Percentiles rank a stretch among this genome's conserved stretches.
Evolutionary conservation across 768 basidiomycete genomes (phyloP).

Genomic region (Boletus reticuloceps): DNA sequence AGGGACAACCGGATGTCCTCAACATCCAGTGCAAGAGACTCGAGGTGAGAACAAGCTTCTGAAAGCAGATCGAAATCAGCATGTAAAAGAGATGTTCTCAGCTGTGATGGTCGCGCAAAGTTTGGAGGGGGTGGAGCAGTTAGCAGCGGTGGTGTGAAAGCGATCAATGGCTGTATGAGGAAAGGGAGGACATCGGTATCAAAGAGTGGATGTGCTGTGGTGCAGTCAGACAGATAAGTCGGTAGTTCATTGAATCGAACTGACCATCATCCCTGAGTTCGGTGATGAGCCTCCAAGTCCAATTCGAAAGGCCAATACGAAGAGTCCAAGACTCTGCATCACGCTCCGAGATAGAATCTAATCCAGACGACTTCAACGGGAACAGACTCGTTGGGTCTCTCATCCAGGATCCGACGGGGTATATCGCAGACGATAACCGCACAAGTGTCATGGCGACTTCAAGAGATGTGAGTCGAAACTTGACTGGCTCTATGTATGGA

Average conservation of each 20-base stretch:
- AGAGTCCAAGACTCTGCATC: slow-evolving; percentile 61
- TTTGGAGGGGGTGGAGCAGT: slow-evolving; percentile 35
- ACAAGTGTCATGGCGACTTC: slow-evolving; percentile 70
- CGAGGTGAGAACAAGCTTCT: slow-evolving; percentile 71
- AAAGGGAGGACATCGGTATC: slow-evolving; percentile 61
- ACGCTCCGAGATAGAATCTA: slow-evolving; percentile 23
- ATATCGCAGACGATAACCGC: slow-evolving; percentile 63
- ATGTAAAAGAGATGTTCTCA: slow-evolving; percentile 48
- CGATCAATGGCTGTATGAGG: slow-evolving; percentile 54
- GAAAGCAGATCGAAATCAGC: slow-evolving; percentile 73
- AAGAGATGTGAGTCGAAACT: slow-evolving; percentile 61
- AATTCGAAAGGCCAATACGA: slow-evolving; percentile 62
- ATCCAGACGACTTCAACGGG: slow-evolving; percentile 16
- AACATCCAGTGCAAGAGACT: slow-evolving; percentile 74
- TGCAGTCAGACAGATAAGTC: slow-evolving; percentile 1
- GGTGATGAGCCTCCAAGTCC: slow-evolving; percentile 76
- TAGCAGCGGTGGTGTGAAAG: slow-evolving; percentile 57
- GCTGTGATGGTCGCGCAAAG: slow-evolving; percentile 39
- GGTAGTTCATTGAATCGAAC: slow-evolving; percentile 12
- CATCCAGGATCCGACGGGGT: slow-evolving; percentile 72
- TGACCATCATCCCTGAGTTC: slow-evolving; percentile 73
- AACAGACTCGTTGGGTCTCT: slow-evolving; percentile 21
- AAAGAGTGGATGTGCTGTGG: slow-evolving; percentile 54
- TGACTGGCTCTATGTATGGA: slow-evolving; percentile 59
- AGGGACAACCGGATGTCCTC: slow-evolving; percentile 73